A percentile compares a stretch with the other conserved stretches of the same genome.
These are phyloP conservation scores for Malus hybrid DNA, from an alignment of 331 rosid genomes.

Conservation along the genomic window DNA sequence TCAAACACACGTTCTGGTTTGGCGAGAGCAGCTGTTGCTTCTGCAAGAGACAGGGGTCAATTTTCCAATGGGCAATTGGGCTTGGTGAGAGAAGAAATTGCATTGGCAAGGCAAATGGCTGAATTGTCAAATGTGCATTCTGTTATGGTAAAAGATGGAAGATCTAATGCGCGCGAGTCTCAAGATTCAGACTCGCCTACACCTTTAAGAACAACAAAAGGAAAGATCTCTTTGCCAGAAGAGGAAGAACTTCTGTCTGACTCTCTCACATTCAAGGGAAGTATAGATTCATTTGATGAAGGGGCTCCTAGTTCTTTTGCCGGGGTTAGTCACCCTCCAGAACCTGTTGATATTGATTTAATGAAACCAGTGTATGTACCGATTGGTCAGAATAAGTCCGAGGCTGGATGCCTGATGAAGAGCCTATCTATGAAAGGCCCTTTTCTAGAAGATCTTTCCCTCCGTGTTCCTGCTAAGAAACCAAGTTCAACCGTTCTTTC, in stretches of 20 bases:
- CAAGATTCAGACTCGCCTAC: constrained; percentile 29
- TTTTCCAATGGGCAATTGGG: constrained; percentile 34
- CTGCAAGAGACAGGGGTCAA: constrained; percentile 22
- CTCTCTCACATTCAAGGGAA: constrained; percentile 42
- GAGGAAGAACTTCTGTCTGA: constrained; percentile 43
- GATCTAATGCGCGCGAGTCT: constrained; percentile 28
- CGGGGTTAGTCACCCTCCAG: constrained; percentile 98
- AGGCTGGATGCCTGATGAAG: constrained; percentile 65
- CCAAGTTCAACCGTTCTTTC: constrained; percentile 44
- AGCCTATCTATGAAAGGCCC: constrained; percentile 81
- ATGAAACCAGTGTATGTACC: constrained; percentile 83
- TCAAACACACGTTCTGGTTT: constrained; percentile 28
- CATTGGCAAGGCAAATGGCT: constrained; percentile 24
- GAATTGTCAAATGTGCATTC: constrained; percentile 47
- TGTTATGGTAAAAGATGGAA: constrained; percentile 37
- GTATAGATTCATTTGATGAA: constrained; percentile 51
- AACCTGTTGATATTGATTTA: constrained; percentile 92
- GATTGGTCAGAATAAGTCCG: constrained; percentile 62
- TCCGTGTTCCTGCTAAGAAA: constrained; percentile 55
- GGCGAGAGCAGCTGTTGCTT: constrained; percentile 27
- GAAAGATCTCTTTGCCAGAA: constrained; percentile 52
- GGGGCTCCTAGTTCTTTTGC: constrained; percentile 66
- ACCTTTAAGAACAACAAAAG: constrained; percentile 44
- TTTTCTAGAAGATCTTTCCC: constrained; percentile 66
- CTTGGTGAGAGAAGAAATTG: constrained; percentile 38